Base-by-base conservation (phyloP, 1,284 basidiomycete genomes). In the Sporisorium sorghi region DNA sequence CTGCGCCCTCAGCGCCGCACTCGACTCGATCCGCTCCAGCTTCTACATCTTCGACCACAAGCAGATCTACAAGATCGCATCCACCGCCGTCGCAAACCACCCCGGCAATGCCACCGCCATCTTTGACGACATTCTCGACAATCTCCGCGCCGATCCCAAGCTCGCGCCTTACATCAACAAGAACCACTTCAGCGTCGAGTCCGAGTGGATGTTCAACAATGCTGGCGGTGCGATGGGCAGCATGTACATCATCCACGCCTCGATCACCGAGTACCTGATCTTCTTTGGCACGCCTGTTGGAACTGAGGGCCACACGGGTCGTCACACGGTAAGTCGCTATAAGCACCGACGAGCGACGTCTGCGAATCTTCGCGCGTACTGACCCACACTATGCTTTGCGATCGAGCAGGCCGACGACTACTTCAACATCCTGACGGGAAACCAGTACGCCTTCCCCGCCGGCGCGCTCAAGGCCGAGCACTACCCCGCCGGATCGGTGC, bases 121-220 rank as follows among this genome's bases (percentile, higher is more conserved):
- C 61, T 79, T 84, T 59, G 78, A 83, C 23, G 73, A 82, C 28
- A 83, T 84, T 48, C 44, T 83, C 12, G 51, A 50, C 33, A 39
- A 67, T 28, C 76, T 84, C 17, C 64, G 68, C 14, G 56, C 64
- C 32, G 79, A 84, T 51, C 77, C 77, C 40, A 78, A 78, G 52
- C 50, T 70, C 4, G 75, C 66, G 3, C 78, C 73, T 35, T 77
- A 76, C 28, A 68, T 84, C 40, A 84, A 84, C 71, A 64, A 64
- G 44, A 64, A 80, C 47, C 68, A 77, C 32, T 77, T 78, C 44
- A 65, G 58, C 32, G 63, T 78, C 53, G 73, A 68, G 28, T 89
- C 89, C 23, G 94, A 98, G 82, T 98, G 96, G 96, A 90, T 98
- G 44, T 93, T 97, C 86, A 98, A 91, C 87, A 99, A 99, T 83